Evolutionary conservation across 306 rosid species (phyloP).

Genomic region (Begonia masoniana): DNA sequence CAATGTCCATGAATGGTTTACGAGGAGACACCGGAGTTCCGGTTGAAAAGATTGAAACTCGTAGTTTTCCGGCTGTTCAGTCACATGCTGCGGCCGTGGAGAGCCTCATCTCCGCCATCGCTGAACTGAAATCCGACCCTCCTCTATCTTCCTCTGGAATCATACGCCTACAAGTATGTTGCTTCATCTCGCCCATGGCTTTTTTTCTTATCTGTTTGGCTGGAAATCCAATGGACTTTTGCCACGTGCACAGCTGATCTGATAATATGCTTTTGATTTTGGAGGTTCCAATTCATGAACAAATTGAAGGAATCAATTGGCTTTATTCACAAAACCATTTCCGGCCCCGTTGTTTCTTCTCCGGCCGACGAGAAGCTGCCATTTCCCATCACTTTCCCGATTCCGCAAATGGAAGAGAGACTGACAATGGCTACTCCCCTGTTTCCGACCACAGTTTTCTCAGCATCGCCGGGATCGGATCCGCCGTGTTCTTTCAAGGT

Average conservation of each 20-base stretch:
- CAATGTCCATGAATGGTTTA: conserved; percentile 71
- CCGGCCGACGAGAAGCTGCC: conserved; percentile 26
- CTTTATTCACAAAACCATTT: conserved; percentile 49
- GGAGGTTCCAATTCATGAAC: conserved; percentile 73
- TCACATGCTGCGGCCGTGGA: conserved; percentile 55
- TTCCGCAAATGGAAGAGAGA: conserved; percentile 9
- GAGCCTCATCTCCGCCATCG: conserved; percentile 35
- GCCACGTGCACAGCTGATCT: not conserved
- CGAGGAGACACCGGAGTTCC: conserved; percentile 20
- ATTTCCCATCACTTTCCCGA: conserved; percentile 6
- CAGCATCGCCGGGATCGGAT: conserved; percentile 77
- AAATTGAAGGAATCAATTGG: conserved; percentile 80
- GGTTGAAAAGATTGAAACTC: conserved; percentile 45
- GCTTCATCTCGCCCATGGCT: not conserved
- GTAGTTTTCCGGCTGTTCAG: conserved; percentile 31
- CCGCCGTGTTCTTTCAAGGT: conserved; percentile 61
- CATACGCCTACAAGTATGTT: conserved; percentile 40
- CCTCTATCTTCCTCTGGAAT: conserved; percentile 57
- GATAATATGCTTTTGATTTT: not conserved
- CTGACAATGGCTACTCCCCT: conserved; percentile 3
- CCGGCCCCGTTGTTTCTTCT: conserved; percentile 76
- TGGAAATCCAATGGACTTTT: not conserved
- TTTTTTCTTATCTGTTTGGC: not conserved
- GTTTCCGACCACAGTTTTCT: conserved; percentile 16
- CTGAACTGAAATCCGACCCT: conserved; percentile 34